These are phyloP conservation scores for Erodium maritimum DNA, from an alignment of 345 rosid genomes.

Conservation along the genomic window DNA sequence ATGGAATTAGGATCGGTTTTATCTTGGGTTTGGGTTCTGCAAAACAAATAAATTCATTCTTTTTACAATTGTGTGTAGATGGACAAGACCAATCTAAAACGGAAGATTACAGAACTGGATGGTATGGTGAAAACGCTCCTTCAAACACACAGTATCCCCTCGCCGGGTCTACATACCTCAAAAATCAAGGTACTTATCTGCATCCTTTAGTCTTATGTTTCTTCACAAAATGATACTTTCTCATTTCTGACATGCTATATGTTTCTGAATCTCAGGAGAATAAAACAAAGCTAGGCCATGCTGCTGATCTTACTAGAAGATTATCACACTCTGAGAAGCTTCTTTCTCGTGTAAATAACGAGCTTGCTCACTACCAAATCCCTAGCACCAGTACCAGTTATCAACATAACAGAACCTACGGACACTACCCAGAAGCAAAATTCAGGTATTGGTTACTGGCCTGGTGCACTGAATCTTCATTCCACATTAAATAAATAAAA, in stretches of 20 bases:
- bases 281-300: constrained; percentile 19
- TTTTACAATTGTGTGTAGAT: constrained; percentile 20
- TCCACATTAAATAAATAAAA: not conserved
- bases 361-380: constrained; percentile 44
- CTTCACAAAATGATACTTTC: not conserved
- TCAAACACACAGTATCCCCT: constrained; percentile 25
- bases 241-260: not conserved
- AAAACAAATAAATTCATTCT: not conserved
- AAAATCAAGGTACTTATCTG: constrained; percentile 22
- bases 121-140: constrained; percentile 36
- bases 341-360: constrained; percentile 36
- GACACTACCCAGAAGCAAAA: constrained; percentile 25
- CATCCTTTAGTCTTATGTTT: not conserved
- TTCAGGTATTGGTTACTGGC: constrained; percentile 12
- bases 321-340: constrained; percentile 41
- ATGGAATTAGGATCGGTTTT: not conserved
- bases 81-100: constrained; percentile 68
- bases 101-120: constrained; percentile 60
- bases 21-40: not conserved
- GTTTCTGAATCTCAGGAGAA: constrained; percentile 32
- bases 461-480: not conserved
- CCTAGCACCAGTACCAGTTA: constrained; percentile 15
- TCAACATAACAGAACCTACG: constrained; percentile 20
- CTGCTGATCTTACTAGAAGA: constrained; percentile 31
- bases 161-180: constrained; percentile 23